Conservation (phyloP, 768 basidiomycete species). For the Rhodotorula diobovata region DNA sequence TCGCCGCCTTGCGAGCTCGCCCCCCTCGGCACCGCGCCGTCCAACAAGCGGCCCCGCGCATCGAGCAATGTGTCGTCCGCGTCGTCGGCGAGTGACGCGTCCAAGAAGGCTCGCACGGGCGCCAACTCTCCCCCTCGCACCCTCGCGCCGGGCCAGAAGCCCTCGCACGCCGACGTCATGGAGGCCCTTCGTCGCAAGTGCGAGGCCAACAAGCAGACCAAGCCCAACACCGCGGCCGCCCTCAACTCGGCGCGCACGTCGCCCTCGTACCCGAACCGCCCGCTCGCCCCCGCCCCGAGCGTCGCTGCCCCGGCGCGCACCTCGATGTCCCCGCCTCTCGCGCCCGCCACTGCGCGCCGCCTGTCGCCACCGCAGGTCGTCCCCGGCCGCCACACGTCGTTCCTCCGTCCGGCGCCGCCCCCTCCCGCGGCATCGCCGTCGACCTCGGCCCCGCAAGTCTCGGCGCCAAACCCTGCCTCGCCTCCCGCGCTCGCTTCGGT, state of each 20-base stretch:
- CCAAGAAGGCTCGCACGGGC: slow-evolving; percentile 9
- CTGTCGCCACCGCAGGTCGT: slow-evolving; percentile 2
- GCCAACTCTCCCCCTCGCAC: neutral
- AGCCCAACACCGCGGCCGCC: neutral
- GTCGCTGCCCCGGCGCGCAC: neutral
- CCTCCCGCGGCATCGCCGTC: neutral
- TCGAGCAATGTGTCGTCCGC: neutral
- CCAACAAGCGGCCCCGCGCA: slow-evolving; percentile 3
- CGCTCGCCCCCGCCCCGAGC: neutral
- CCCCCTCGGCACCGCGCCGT: neutral
- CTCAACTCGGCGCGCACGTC: neutral
- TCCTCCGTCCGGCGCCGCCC: slow-evolving; percentile 1
- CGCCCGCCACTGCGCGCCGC: neutral
- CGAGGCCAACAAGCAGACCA: slow-evolving; percentile 17
- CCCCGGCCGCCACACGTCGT: slow-evolving; percentile 13
- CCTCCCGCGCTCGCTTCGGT: neutral
- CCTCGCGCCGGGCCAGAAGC: neutral
- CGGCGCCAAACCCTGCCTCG: neutral
- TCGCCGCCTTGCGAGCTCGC: slow-evolving; percentile 14
- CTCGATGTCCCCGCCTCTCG: neutral
- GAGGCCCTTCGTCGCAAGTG: slow-evolving; percentile 24
- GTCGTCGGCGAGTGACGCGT: neutral
- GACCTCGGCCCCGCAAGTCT: neutral
- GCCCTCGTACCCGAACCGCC: neutral
- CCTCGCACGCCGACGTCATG: slow-evolving; percentile 28